Base-by-base conservation (phyloP, 108 stramenopile species). In the Poteriospumella lacustris region DNA sequence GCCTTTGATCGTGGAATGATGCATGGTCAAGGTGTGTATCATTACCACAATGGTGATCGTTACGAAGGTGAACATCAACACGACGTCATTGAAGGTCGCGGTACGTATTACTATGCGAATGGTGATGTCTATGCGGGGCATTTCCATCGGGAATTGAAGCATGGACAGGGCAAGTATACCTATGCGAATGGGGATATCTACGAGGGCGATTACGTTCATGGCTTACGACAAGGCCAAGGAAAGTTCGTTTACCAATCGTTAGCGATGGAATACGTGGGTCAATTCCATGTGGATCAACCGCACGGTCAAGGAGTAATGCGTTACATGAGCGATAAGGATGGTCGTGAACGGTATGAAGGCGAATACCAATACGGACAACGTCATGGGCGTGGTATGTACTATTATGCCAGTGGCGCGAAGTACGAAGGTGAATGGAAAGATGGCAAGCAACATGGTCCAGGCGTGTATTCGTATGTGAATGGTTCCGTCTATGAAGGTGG, bases 381-480 rank as follows among this genome's bases (percentile, higher is more conserved):
- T 64, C 77, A 83, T 60, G 82, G 82, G 1, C 15, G 40, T 39
- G 82, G 82, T 0, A 64, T 36, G 5, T 80, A 76, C 59, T 42
- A 47, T 3, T 80, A 76, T 33, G 58, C 76, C 9, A 80, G 72
- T 75, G 39, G 44, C 0, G 80, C 70, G 52, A 64, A 41, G 2
- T 80, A 80, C 64, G 72, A 72, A 5, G 80, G 80, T 31, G 75
- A 76, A 9, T 80, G 78, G 77, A 39, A 78, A 38, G 81, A 68
- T 19, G 43, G 58, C 78, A 79, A 79, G 81, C 80, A 80, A 1
- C 82, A 83, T n/a, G 82, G 82, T n/a, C 80, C 75, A 40, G 82
- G 82, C 47, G 68, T 77, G 9, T 82, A 80, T 39, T 0, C 33
- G 19, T 83, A 80, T 47, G 39, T 31, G 31, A 83, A 83, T 26